Conservation (phyloP, 352 stramenopile genomes). For the Aphanomyces cochlioides region DNA sequence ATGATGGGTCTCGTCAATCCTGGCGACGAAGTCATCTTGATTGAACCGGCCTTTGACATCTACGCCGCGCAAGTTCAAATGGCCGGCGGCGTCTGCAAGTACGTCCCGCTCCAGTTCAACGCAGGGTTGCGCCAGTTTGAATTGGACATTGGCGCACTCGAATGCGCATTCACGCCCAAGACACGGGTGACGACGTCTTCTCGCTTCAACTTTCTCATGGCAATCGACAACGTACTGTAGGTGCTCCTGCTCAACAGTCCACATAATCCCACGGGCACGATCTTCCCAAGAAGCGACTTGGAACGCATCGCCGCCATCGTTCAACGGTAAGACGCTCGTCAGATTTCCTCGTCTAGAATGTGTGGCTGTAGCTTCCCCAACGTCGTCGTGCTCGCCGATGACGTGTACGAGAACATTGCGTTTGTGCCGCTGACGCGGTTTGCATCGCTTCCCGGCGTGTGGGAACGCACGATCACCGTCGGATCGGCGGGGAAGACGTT, state of each 20-base stretch:
- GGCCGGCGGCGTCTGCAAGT: conserved; percentile 72
- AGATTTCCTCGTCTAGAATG: neutral
- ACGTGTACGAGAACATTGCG: conserved; percentile 98
- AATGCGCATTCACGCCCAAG: conserved; percentile 82
- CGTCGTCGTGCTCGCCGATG: conserved; percentile 94
- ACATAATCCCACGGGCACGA: conserved; percentile 98
- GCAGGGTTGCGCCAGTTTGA: conserved; percentile 45
- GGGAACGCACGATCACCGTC: conserved; percentile 82
- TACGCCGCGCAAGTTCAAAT: conserved; percentile 90
- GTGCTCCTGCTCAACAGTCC: conserved; percentile 96
- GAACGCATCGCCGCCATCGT: conserved; percentile 79
- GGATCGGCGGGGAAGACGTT: conserved; percentile 91
- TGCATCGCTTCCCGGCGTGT: conserved; percentile 78
- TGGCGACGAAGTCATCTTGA: conserved; percentile 94
- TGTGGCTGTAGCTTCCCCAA: conserved; percentile 49
- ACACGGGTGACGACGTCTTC: conserved; percentile 59
- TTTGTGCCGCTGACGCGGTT: conserved; percentile 71
- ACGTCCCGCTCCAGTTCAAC: conserved; percentile 73
- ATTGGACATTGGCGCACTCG: conserved; percentile 83
- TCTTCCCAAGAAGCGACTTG: conserved; percentile 93
- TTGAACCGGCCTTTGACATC: conserved; percentile 97
- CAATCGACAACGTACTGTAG: conserved; percentile 9
- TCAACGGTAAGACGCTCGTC: conserved; percentile 46
- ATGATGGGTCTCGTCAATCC: conserved; percentile 90
- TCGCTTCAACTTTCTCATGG: neutral